These are phyloP conservation scores for Talaromyces marneffei DNA, from an alignment of 2,329 filamentous ascomycete genomes.

Conservation along the genomic window DNA sequence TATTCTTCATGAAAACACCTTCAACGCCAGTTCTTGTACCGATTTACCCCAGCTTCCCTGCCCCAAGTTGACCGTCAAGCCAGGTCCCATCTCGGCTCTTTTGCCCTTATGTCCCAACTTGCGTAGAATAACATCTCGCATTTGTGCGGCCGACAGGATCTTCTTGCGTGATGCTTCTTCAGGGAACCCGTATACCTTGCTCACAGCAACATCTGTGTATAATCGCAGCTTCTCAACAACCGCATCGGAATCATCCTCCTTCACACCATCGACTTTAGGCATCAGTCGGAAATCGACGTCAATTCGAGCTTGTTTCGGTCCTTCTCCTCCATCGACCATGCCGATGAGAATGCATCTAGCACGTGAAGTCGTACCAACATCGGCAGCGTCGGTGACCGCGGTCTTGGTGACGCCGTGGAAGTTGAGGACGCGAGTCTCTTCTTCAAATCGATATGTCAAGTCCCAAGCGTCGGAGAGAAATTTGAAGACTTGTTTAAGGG, in stretches of 20 bases:
- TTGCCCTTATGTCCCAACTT: constrained; percentile 2
- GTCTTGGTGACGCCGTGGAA: constrained; percentile 42
- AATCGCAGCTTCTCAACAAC: constrained; percentile 29
- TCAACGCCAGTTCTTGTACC: constrained; percentile 9
- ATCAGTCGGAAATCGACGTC: constrained; percentile 39
- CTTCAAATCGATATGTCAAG: constrained; percentile 33
- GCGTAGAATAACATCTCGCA: constrained; percentile 29
- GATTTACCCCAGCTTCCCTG: constrained; percentile 37
- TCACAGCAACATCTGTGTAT: constrained; percentile 34
- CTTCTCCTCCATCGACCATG: constrained; percentile 13
- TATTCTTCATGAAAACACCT: constrained; percentile 7
- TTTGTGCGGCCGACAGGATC: constrained; percentile 31
- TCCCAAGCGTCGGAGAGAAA: constrained; percentile 42
- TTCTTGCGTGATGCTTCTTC: constrained; percentile 18
- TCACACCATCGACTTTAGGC: constrained; percentile 18
- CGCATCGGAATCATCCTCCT: constrained; percentile 14
- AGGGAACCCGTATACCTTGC: constrained; percentile 38
- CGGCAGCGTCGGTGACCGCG: constrained; percentile 25
- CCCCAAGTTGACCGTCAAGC: constrained; percentile 24
- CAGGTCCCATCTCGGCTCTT: constrained; percentile 19
- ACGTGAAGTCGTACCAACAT: constrained; percentile 24
- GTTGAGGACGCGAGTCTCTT: constrained; percentile 41
- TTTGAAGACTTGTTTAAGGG: constrained; percentile 35
- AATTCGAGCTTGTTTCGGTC: constrained; percentile 16
- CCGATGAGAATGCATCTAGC: constrained; percentile 37